phyloP scores from a whole-genome alignment of 371 early-diverging fungal species.

The Rhizopus sp. region DNA sequence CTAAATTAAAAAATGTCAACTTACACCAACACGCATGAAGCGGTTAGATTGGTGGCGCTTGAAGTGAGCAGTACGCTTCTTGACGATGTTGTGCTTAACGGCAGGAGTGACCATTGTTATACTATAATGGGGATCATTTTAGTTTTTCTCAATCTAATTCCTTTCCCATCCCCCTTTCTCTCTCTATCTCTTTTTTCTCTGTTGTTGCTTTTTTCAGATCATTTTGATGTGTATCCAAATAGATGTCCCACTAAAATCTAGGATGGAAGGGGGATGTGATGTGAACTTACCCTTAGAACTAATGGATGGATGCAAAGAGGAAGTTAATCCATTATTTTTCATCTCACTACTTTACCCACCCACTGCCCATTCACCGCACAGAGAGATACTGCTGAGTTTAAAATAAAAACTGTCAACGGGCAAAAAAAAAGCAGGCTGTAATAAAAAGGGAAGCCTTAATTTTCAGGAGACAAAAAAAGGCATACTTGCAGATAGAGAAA shows the following conservation, averaged over 20 bases:
- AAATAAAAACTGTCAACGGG: not conserved
- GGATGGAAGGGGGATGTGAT: not conserved
- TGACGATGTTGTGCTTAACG: constrained; percentile 92
- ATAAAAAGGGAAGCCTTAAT: too few species aligned
- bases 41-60: constrained; percentile 99
- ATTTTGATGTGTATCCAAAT: not conserved
- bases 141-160: not conserved
- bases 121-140: constrained; percentile 3
- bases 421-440: not conserved
- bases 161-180: not conserved
- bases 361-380: not conserved
- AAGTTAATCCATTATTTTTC: constrained; percentile 14
- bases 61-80: constrained; percentile 99
- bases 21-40: constrained; percentile 92
- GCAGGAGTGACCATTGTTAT: constrained; percentile 88
- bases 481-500: too few species aligned
- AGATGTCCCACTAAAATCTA: too few species aligned
- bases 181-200: not conserved
- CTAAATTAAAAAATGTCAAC: constrained; percentile 13
- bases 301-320: constrained; percentile 44
- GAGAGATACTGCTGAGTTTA: not conserved
- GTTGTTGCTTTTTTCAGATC: not conserved
- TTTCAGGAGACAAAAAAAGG: too few species aligned
- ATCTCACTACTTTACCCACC: not conserved
- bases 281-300: constrained; percentile 28